phyloP scores from a whole-genome alignment of 306 rosid species.

The Parietaria judaica region DNA sequence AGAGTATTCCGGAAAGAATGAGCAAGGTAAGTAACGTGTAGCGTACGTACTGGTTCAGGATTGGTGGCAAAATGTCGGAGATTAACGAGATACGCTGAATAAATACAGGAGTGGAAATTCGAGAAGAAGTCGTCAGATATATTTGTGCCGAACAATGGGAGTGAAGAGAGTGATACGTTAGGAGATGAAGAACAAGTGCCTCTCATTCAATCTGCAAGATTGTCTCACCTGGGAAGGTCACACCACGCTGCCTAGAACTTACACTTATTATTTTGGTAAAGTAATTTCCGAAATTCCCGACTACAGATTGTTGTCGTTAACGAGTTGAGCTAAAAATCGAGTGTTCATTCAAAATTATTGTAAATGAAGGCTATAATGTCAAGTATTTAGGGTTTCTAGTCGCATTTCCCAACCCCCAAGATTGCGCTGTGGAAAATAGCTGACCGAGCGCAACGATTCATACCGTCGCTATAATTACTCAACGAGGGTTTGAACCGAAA shows the following conservation, averaged over 20 bases:
- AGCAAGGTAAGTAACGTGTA: conserved; percentile 38
- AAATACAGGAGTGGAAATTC: conserved; percentile 75
- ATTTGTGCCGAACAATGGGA: conserved; percentile 31
- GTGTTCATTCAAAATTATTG: too few relatives aligned
- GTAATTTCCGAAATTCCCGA: too few relatives aligned
- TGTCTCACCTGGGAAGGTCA: conserved; percentile 65
- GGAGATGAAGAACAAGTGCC: conserved; percentile 61
- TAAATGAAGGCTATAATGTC: too few relatives aligned
- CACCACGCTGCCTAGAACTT: conserved; percentile 34
- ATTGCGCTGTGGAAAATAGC: too few relatives aligned
- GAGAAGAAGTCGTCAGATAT: conserved; percentile 79
- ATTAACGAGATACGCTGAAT: neutral
- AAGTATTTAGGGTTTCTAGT: too few relatives aligned
- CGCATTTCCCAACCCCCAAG: too few relatives aligned
- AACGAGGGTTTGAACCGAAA: too few relatives aligned
- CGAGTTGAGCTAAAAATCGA: too few relatives aligned
- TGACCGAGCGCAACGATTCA: too few relatives aligned
- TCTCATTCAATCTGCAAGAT: conserved; percentile 61
- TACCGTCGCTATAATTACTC: too few relatives aligned
- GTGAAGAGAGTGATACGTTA: conserved; percentile 37
- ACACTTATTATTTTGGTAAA: too few relatives aligned
- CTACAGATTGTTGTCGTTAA: too few relatives aligned
- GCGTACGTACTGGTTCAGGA: neutral
- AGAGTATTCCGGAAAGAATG: conserved; percentile 54
- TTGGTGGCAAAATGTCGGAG: neutral